A percentile compares a stretch with the other conserved stretches of the same genome.
phyloP scores from a whole-genome alignment of 306 rosid species.

The Morella rubra region DNA sequence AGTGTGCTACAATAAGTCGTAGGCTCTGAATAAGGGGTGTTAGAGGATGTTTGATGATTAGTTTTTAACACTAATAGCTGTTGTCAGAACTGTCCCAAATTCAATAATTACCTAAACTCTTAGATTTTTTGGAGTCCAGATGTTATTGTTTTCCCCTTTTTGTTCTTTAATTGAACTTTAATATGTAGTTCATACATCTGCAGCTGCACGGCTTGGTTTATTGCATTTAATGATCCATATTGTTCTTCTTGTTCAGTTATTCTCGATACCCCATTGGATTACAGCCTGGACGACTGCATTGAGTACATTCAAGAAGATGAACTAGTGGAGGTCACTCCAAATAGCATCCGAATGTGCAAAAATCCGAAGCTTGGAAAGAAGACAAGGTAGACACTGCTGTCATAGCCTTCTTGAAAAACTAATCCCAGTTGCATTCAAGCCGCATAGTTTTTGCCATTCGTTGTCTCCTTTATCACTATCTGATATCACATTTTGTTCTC shows the following conservation, averaged over 20 bases:
- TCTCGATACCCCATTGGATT: conserved; percentile 91
- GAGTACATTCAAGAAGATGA: conserved; percentile 99
- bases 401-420: conserved; percentile 4
- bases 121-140: background rate
- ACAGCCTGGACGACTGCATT: conserved; percentile 93
- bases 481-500: background rate
- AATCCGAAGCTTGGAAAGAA: conserved; percentile 79
- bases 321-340: conserved; percentile 84
- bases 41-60: background rate
- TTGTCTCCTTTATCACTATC: background rate
- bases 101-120: background rate
- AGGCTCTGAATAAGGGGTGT: background rate
- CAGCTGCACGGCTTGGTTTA: conserved; percentile 10
- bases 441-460: conserved; percentile 20
- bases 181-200: background rate
- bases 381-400: conserved; percentile 45
- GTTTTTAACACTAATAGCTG: background rate
- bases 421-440: conserved; percentile 9
- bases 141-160: background rate
- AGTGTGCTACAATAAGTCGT: background rate
- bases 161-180: background rate
- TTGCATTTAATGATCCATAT: background rate
- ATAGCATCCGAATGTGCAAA: conserved; percentile 82
- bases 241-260: conserved; percentile 55
- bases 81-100: background rate